phyloP scores from a whole-genome alignment of 306 rosid genomes.

The Albizia julibrissin region DNA sequence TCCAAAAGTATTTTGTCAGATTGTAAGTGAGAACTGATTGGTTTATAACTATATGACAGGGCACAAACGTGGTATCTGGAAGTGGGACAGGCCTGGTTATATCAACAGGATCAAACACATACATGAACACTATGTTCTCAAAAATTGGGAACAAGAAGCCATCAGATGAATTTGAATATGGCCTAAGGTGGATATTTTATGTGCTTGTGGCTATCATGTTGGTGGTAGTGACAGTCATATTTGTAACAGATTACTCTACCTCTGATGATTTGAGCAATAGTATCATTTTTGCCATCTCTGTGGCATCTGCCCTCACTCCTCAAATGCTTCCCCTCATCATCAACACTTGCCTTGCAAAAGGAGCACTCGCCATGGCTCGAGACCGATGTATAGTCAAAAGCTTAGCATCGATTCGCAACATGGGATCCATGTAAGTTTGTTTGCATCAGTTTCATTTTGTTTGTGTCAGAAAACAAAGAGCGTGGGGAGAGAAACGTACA shows the following conservation, averaged over 20 bases:
- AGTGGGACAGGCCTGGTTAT: constrained; percentile 72
- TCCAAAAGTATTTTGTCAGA: background rate
- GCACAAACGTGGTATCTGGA: constrained; percentile 85
- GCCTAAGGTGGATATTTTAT: constrained; percentile 68
- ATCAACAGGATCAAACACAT: constrained; percentile 81
- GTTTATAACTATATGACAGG: constrained; percentile 49
- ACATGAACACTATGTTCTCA: constrained; percentile 86
- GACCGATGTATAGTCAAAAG: constrained; percentile 86
- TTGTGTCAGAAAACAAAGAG: too few relatives aligned
- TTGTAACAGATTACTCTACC: constrained; percentile 51
- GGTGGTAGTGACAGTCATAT: constrained; percentile 58
- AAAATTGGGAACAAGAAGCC: constrained; percentile 70
- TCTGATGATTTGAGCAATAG: constrained; percentile 50
- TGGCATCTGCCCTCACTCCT: constrained; percentile 88
- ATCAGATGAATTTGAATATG: constrained; percentile 72
- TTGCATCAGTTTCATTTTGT: background rate
- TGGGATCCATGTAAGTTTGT: constrained; percentile 83
- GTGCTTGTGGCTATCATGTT: constrained; percentile 67
- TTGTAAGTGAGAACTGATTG: constrained; percentile 17
- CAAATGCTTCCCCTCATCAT: constrained; percentile 86
- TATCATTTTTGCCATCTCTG: constrained; percentile 67
- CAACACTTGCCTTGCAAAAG: constrained; percentile 82
- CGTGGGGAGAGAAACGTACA: too few relatives aligned
- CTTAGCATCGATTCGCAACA: constrained; percentile 61
- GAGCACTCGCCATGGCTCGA: constrained; percentile 86